A percentile compares a stretch with the other conserved stretches of the same genome.
These are phyloP conservation scores for Termitomyces sp. DNA, from an alignment of 768 basidiomycete species.

Conservation along the genomic window DNA sequence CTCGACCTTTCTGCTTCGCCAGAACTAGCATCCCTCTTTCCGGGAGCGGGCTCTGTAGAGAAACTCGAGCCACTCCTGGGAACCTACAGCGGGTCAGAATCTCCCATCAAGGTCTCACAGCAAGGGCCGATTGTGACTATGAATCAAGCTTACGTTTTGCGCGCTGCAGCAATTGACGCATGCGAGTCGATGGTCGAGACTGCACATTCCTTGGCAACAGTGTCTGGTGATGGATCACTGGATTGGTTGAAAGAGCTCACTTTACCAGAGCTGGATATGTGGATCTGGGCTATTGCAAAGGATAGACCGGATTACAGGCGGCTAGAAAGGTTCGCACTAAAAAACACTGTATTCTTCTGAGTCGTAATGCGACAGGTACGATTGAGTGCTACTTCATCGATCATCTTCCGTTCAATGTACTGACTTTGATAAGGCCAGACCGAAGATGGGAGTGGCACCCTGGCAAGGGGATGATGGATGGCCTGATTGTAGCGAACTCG, in stretches of 20 bases:
- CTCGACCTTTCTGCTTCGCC: constrained; percentile 55
- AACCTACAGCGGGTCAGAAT: constrained; percentile 7
- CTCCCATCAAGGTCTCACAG: constrained; percentile 16
- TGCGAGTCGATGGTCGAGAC: constrained; percentile 61
- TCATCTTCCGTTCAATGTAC: neutral
- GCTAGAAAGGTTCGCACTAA: constrained; percentile 61
- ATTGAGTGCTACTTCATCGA: neutral
- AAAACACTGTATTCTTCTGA: constrained; percentile 68
- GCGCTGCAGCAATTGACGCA: constrained; percentile 76
- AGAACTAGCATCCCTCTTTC: constrained; percentile 42
- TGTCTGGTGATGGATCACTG: constrained; percentile 18
- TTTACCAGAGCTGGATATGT: constrained; percentile 61
- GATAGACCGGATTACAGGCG: constrained; percentile 66
- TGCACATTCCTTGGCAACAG: constrained; percentile 33
- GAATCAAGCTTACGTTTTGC: constrained; percentile 64
- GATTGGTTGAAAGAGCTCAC: constrained; percentile 53
- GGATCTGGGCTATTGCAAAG: constrained; percentile 83
- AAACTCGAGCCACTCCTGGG: constrained; percentile 34
- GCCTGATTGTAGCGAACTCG: neutral
- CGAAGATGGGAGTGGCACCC: neutral
- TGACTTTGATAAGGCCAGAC: neutral
- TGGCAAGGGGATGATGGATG: neutral
- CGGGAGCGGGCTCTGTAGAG: constrained; percentile 33
- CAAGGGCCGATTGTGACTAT: constrained; percentile 49
- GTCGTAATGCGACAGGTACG: neutral